Evolutionary conservation across 148 eudicot genomes (phyloP).

Genomic region (Fallopia convolvulus): DNA sequence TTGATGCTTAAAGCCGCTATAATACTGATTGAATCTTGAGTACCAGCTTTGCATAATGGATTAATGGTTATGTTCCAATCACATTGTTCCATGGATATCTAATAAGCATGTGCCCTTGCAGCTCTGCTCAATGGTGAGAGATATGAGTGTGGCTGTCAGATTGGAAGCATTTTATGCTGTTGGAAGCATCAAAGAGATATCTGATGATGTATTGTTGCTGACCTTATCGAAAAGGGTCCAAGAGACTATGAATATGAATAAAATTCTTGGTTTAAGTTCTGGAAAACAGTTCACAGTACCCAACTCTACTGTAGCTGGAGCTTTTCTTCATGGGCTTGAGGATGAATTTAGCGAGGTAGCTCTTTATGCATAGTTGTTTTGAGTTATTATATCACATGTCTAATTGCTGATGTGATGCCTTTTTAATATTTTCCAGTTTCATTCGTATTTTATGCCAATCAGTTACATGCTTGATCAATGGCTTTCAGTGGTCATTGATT

Average conservation of each 20-base stretch:
- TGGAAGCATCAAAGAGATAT: conserved; percentile 50
- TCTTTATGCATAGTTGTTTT: conserved; percentile 7
- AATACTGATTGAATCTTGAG: background rate
- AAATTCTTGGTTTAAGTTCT: conserved; percentile 24
- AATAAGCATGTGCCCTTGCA: conserved; percentile 22
- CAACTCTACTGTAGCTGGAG: conserved; percentile 58
- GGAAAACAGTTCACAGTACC: conserved; percentile 31
- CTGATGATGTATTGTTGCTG: conserved; percentile 63
- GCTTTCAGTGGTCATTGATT: background rate
- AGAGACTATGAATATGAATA: conserved; percentile 28
- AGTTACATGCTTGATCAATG: background rate
- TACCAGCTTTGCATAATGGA: background rate
- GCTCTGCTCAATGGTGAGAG: conserved; percentile 85
- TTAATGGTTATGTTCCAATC: background rate
- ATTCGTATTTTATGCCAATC: background rate
- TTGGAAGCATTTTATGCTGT: conserved; percentile 66
- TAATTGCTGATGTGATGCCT: background rate
- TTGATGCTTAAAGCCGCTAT: background rate
- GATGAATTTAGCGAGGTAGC: conserved; percentile 81
- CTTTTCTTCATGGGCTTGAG: conserved; percentile 85
- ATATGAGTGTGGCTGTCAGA: conserved; percentile 68
- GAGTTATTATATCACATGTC: background rate
- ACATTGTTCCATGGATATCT: background rate
- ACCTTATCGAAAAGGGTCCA: conserved; percentile 61
- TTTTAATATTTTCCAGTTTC: background rate